phyloP scores from a whole-genome alignment of 176 grass and related monocot species.

The Tuctoria greenei region DNA sequence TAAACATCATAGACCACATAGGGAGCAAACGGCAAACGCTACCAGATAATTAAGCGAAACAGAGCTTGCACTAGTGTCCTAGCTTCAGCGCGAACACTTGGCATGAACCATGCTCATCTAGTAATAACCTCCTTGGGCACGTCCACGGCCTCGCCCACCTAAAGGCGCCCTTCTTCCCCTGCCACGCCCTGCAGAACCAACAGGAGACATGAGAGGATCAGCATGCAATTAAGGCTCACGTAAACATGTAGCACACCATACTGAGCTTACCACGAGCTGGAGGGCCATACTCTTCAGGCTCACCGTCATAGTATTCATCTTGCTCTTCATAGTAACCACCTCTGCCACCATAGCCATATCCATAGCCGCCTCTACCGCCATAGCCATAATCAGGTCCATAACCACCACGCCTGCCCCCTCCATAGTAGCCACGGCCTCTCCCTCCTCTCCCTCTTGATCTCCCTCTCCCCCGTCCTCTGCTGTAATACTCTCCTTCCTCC shows the following conservation, averaged over 20 bases:
- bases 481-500: conserved; percentile 55
- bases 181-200: conserved; percentile 36
- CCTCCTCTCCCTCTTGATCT: conserved; percentile 48
- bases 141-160: conserved; percentile 30
- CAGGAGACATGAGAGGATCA: not conserved
- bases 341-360: conserved; percentile 48
- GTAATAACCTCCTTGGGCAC: conserved; percentile 23
- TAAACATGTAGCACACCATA: not conserved
- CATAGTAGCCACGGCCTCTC: conserved; percentile 50
- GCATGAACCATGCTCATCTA: conserved; percentile 19
- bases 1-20: not conserved
- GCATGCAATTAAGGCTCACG: not conserved
- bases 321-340: conserved; percentile 50
- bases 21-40: conserved; percentile 3
- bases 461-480: conserved; percentile 57
- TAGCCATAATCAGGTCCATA: conserved; percentile 60
- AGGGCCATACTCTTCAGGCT: conserved; percentile 41
- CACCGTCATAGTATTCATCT: conserved; percentile 56
- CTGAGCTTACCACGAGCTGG: conserved; percentile 45
- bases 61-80: not conserved
- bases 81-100: conserved; percentile 1
- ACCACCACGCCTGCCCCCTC: conserved; percentile 56
- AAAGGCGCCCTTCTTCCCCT: conserved; percentile 42
- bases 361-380: conserved; percentile 47
- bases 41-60: conserved; percentile 33